Percentiles rank a stretch among this genome's conserved stretches.
Evolutionary conservation across 1,139 yeast genomes (phyloP).

Genomic region (Yamadazyma triangularis): DNA sequence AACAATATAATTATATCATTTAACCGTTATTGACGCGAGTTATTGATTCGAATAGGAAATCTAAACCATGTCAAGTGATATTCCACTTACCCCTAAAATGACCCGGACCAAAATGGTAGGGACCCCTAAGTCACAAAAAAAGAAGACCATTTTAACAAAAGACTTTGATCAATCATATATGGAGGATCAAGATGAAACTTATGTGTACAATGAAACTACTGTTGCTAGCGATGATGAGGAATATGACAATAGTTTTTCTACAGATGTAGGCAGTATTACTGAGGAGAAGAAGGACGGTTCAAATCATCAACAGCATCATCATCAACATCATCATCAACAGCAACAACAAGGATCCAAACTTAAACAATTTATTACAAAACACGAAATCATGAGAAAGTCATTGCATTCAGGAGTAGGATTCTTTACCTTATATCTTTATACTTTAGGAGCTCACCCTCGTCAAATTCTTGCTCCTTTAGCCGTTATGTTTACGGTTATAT

Average conservation of each 20-base stretch:
- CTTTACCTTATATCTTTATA: conserved; percentile 68
- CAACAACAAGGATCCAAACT: conserved; percentile 7
- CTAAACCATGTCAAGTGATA: conserved; percentile 1
- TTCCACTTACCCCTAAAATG: conserved; percentile 10
- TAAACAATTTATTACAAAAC: conserved; percentile 51
- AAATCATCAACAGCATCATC: no score
- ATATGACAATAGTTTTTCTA: conserved; percentile 3
- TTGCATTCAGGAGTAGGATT: conserved; percentile 88
- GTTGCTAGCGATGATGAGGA: conserved; percentile 13
- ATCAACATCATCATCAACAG: no score
- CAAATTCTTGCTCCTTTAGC: conserved; percentile 59
- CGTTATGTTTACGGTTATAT: conserved; percentile 50
- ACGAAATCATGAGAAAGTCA: conserved; percentile 83
- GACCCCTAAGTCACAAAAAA: conserved; percentile 10
- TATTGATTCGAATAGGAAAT: conserved; percentile 2
- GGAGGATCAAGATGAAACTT: conserved; percentile 38
- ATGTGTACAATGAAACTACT: conserved; percentile 23
- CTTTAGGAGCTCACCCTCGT: conserved; percentile 51
- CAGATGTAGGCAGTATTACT: conserved; percentile 11
- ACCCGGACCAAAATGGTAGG: conserved; percentile 3
- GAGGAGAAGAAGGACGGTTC: conserved; percentile 9
- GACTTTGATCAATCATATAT: conserved; percentile 25
- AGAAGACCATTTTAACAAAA: conserved; percentile 20
- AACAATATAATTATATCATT: no score
- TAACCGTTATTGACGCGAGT: no score